Evolutionary conservation across 2,329 filamentous ascomycete species (phyloP).

Genomic region (Fusarium sp.): DNA sequence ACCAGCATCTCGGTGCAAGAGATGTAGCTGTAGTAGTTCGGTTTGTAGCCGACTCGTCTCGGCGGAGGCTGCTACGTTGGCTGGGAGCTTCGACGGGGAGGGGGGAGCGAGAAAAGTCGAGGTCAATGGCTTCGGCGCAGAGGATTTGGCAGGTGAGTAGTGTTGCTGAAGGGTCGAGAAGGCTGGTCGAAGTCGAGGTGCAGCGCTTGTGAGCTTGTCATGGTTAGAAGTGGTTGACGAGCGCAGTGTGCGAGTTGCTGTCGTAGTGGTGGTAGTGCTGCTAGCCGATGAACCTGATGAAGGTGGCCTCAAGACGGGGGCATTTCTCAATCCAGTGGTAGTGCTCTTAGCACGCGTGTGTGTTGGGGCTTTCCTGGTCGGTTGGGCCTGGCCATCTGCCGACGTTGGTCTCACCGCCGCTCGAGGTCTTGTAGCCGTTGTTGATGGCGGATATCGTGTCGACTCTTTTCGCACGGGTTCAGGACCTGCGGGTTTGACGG

Average conservation of each 20-base stretch:
- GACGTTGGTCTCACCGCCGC: slow-evolving; percentile 52
- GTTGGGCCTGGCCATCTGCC: slow-evolving; percentile 46
- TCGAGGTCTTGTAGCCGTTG: slow-evolving; percentile 52
- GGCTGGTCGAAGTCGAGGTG: slow-evolving; percentile 63
- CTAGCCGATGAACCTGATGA: slow-evolving; percentile 47
- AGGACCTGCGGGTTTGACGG: slow-evolving; percentile 26
- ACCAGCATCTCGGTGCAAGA: slow-evolving; percentile 71
- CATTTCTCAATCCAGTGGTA: slow-evolving; percentile 47
- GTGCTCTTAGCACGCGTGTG: slow-evolving; percentile 56
- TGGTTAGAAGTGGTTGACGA: slow-evolving; percentile 35
- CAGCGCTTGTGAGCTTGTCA: slow-evolving; percentile 40
- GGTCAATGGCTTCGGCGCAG: slow-evolving; percentile 74
- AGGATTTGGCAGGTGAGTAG: slow-evolving; percentile 75
- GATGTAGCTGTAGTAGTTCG: slow-evolving; percentile 75
- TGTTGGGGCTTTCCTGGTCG: slow-evolving; percentile 40
- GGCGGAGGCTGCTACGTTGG: slow-evolving; percentile 71
- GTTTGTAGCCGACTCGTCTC: slow-evolving; percentile 73
- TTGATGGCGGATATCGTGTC: slow-evolving; percentile 55
- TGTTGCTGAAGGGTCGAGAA: slow-evolving; percentile 78
- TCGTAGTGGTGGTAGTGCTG: slow-evolving; percentile 39
- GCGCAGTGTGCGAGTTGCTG: slow-evolving; percentile 37
- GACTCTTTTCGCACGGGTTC: slow-evolving; percentile 44
- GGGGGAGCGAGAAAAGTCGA: slow-evolving; percentile 71
- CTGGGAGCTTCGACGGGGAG: slow-evolving; percentile 73
- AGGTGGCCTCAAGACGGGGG: slow-evolving; percentile 53